Percentiles rank a stretch among this genome's conserved stretches.
phyloP scores from a whole-genome alignment of 352 stramenopile genomes.

The Phytophthora hibernalis region DNA sequence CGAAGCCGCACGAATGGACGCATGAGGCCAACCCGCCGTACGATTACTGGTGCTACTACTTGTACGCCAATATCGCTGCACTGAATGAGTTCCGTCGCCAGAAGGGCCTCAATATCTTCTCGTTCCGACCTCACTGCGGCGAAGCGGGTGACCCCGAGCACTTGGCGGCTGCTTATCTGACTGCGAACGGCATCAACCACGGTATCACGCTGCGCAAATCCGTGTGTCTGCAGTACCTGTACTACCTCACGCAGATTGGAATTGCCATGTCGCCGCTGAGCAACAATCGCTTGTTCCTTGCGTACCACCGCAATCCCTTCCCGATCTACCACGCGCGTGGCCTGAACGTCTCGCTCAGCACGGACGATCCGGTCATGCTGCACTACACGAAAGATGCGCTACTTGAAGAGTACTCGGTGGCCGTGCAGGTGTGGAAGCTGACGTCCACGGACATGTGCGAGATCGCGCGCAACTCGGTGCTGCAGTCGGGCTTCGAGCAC shows the following conservation, averaged over 20 bases:
- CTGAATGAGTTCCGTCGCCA: slow-evolving; percentile 94
- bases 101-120: slow-evolving; percentile 93
- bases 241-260: slow-evolving; percentile 98
- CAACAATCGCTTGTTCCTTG: slow-evolving; percentile 97
- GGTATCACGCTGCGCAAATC: slow-evolving; percentile 98
- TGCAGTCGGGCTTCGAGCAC: slow-evolving; percentile 98
- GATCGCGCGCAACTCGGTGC: slow-evolving; percentile 98
- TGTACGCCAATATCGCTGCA: slow-evolving; percentile 97
- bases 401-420: slow-evolving; percentile 96
- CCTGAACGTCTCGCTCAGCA: slow-evolving; percentile 98
- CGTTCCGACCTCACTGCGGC: slow-evolving; percentile 98
- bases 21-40: slow-evolving; percentile 93
- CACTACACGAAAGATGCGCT: slow-evolving; percentile 99
- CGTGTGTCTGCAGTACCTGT: slow-evolving; percentile 98
- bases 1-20: slow-evolving; percentile 89
- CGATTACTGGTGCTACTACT: slow-evolving; percentile 97
- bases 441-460: slow-evolving; percentile 98
- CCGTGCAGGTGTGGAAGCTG: slow-evolving; percentile 95
- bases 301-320: slow-evolving; percentile 96
- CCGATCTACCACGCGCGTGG: slow-evolving; percentile 96
- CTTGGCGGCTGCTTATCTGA: slow-evolving; percentile 91
- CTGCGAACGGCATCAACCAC: slow-evolving; percentile 97
- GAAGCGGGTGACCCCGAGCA: slow-evolving; percentile 98
- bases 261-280: slow-evolving; percentile 94
- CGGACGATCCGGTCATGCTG: slow-evolving; percentile 98